These are phyloP conservation scores for Ilex aquifolium DNA, from an alignment of 257 asterid species.

Conservation along the genomic window DNA sequence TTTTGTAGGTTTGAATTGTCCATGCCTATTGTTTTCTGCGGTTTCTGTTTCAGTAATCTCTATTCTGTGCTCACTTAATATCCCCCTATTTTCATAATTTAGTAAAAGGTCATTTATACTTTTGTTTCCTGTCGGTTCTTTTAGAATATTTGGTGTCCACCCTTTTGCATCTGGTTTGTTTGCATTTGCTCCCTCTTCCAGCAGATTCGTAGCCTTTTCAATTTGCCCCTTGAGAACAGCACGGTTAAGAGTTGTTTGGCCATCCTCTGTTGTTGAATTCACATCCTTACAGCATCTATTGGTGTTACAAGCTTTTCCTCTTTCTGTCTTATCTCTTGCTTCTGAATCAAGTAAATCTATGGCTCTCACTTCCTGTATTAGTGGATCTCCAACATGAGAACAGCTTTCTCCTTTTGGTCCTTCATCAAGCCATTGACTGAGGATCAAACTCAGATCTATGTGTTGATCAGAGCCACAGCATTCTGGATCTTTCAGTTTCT, in stretches of 20 bases:
- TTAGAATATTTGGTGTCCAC: slow-evolving; percentile 38
- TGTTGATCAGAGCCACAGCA: slow-evolving; percentile 38
- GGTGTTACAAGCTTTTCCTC: slow-evolving; percentile 12
- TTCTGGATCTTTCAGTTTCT: slow-evolving; percentile 52
- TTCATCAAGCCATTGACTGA: slow-evolving; percentile 19
- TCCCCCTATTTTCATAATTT: slow-evolving; percentile 26
- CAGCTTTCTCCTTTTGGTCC: slow-evolving; percentile 18
- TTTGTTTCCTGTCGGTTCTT: slow-evolving; percentile 33
- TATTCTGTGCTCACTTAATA: slow-evolving; percentile 23
- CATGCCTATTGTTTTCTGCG: slow-evolving; percentile 1
- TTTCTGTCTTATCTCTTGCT: slow-evolving; percentile 14
- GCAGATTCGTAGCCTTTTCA: slow-evolving; percentile 39
- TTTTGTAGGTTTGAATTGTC: slow-evolving; percentile 12
- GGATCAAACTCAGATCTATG: slow-evolving; percentile 22
- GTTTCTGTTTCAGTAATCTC: slow-evolving; percentile 25
- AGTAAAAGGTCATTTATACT: slow-evolving; percentile 34
- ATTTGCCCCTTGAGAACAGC: slow-evolving; percentile 43
- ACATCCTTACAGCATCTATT: slow-evolving; percentile 19
- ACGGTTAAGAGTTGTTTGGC: slow-evolving; percentile 35
- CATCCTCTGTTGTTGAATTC: slow-evolving; percentile 30
- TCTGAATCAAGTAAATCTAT: slow-evolving; percentile 19
- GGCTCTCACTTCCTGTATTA: slow-evolving; percentile 16
- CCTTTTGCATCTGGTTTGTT: slow-evolving; percentile 21
- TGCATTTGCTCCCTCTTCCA: slow-evolving; percentile 35
- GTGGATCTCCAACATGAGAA: slow-evolving; percentile 10